phyloP scores from a whole-genome alignment of 495 filamentous ascomycete genomes.

The Aspergillus cristatus region DNA sequence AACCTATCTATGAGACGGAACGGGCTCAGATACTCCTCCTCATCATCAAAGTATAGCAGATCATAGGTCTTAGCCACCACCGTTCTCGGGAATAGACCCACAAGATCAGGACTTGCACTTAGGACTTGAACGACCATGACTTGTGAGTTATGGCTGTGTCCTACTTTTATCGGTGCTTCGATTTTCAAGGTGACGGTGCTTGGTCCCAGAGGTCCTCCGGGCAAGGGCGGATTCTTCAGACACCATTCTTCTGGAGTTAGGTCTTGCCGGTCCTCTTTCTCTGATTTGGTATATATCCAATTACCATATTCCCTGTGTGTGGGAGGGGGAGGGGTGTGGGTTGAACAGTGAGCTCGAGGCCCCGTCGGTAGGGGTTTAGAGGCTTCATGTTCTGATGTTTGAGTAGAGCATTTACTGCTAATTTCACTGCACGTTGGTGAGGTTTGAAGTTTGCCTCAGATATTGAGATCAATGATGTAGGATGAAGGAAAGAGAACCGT shows the following conservation, averaged over 20 bases:
- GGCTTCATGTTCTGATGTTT: too few relatives aligned
- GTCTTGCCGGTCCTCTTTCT: neutral
- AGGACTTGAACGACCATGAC: constrained; percentile 1
- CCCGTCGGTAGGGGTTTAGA: too few relatives aligned
- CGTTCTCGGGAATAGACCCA: neutral
- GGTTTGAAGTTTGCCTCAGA: too few relatives aligned
- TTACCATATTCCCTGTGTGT: too few relatives aligned
- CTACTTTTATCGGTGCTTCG: neutral
- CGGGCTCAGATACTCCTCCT: constrained; percentile 1
- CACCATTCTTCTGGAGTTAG: constrained; percentile 1
- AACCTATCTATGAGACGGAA: constrained; percentile 7
- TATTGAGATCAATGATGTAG: too few relatives aligned
- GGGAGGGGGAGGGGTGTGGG: too few relatives aligned
- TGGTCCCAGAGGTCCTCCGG: neutral
- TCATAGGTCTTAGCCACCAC: constrained; percentile 12
- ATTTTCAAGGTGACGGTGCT: neutral
- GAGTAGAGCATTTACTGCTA: too few relatives aligned
- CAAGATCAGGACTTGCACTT: neutral
- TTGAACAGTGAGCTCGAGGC: too few relatives aligned
- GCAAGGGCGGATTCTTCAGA: constrained; percentile 3
- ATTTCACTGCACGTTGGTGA: too few relatives aligned
- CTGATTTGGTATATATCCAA: too few relatives aligned
- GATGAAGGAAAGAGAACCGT: too few relatives aligned
- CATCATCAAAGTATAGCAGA: constrained; percentile 9
- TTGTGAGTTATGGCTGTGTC: constrained; percentile 4